These are phyloP conservation scores for Kwoniella mangroviensis DNA, from an alignment of 768 basidiomycete species.

Conservation along the genomic window DNA sequence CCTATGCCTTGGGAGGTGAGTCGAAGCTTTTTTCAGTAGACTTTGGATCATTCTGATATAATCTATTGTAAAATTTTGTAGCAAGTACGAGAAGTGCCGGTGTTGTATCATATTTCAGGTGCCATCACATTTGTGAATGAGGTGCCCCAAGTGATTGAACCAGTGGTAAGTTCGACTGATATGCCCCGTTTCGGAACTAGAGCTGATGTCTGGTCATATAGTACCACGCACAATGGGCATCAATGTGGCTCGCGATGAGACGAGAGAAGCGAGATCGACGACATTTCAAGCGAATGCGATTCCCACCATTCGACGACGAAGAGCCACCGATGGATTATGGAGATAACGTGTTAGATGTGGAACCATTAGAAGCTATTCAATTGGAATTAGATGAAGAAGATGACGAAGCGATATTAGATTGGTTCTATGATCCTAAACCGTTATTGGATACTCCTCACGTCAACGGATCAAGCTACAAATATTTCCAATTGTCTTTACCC, in stretches of 20 bases:
- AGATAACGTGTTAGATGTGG: constrained; percentile 97
- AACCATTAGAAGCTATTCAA: constrained; percentile 96
- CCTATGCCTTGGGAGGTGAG: constrained; percentile 86
- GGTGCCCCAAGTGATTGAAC: constrained; percentile 94
- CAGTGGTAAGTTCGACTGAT: constrained; percentile 63
- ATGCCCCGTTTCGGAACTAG: too few species aligned
- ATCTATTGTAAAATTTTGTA: constrained; percentile 30
- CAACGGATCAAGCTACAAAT: constrained; percentile 90
- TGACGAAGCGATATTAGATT: constrained; percentile 87
- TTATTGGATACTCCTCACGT: constrained; percentile 85
- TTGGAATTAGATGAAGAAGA: constrained; percentile 91
- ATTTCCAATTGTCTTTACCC: constrained; percentile 89
- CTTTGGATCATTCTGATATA: constrained; percentile 6
- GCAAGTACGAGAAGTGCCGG: constrained; percentile 98
- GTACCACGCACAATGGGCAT: constrained; percentile 99
- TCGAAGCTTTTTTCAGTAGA: constrained; percentile 15
- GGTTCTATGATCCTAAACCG: constrained; percentile 98
- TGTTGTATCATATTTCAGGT: constrained; percentile 97
- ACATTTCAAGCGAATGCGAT: constrained; percentile 99
- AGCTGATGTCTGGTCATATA: constrained; percentile 19
- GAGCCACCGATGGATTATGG: constrained; percentile 99
- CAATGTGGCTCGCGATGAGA: constrained; percentile 99
- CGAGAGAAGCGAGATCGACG: constrained; percentile 97
- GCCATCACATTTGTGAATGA: constrained; percentile 99
- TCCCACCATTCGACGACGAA: constrained; percentile 99